Base-by-base conservation (phyloP, 768 basidiomycete species). In the Cystofilobasidium ferigula region DNA sequence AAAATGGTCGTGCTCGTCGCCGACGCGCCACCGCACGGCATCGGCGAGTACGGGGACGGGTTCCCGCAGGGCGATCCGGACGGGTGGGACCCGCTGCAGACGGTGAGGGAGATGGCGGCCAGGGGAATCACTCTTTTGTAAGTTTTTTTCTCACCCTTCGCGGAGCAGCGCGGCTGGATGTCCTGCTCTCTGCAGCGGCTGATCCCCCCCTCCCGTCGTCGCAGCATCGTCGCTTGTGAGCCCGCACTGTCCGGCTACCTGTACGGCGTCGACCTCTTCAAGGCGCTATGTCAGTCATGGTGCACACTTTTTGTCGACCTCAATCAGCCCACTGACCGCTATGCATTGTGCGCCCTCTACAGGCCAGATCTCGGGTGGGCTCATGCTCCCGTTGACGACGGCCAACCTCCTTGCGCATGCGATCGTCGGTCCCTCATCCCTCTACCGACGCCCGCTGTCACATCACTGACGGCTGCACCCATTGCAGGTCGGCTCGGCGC, bases 1-100 rank as follows among this genome's bases (percentile, higher is more conserved):
- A 68, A 68, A 34, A 68, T 68, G 67, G 67, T 68, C 30, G 67
- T 68, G 2, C 57, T 68, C 8, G 47, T 61, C 16, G 62, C 67
- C 14, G 67, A 68, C 34, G 67, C 67, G 13, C 67, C 67, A 1
- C 61, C 61, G 34, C 67, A 68, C 30, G 65, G 61, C 5, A 62
- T 68, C 12, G 67, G 67, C 28, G 67, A 68, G 56, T 62, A 62
- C 34, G 67, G 67, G 8, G 67, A 68, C 28, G 67, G 67, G 5
- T 62, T 68, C 26, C 28, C 61, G 10, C 30, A 58, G 20, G 67
- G 67, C 20, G 56, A 53, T 4, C 67, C 67, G 8, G 67, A 68
- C 42, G 67, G 65, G 51, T 26, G 59, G 30, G 67, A 68, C 32
- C 67, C 67, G 13, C 32, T 68, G 28, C 43, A 48, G 24, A 34